Base-by-base conservation (phyloP, 129 eudicot species). In the Pseudognaphalium luteoalbum region DNA sequence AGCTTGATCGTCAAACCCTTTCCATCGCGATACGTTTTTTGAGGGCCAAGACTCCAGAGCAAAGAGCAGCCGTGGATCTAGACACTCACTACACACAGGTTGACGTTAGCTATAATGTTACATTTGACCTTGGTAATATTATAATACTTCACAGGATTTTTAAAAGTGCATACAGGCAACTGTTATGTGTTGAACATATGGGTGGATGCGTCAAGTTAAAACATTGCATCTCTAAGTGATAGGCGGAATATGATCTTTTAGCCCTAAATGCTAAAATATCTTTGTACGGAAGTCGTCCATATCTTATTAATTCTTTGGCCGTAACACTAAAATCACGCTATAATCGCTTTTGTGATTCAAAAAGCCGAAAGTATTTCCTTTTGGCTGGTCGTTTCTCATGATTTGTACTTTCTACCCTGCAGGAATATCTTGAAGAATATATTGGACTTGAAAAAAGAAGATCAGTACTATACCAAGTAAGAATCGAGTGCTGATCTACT, bases 31-130 rank as follows among this genome's bases (percentile, higher is more conserved):
- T 92, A 29, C 94, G 98, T 57, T 90, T 92, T 75, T 67, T 90
- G 75, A 80, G 50, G 88, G 96, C 98, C 54, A 92, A 88, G 83
- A 92, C 94, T 42, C 98, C 98, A 41, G 92, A 89, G 78, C 92
- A 92, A 81, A 89, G 98, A 80, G 98, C 96, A 66, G 92, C 90
- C 56, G 98, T 92, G 50, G 98, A 92, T 73, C 83, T 90, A 52
- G 98, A 92, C 85, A 92, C 98, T 47, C 98, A 92, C 81, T 92
- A 89, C 78, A 86, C 92, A 76, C 82, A 88, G 96, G 97, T 91
- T 60, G 39, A 60, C 34, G 25, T 12, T 3, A 1, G 16, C 25
- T 5, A 3, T 60, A 3, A 60, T 16, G 5, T 22, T 57, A 9
- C 12, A 1, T 57, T 44, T 47, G 54, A 47, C 91, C 44, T 29